phyloP scores from a whole-genome alignment of 1,284 basidiomycete species.

The Ceratobasidium sp. region DNA sequence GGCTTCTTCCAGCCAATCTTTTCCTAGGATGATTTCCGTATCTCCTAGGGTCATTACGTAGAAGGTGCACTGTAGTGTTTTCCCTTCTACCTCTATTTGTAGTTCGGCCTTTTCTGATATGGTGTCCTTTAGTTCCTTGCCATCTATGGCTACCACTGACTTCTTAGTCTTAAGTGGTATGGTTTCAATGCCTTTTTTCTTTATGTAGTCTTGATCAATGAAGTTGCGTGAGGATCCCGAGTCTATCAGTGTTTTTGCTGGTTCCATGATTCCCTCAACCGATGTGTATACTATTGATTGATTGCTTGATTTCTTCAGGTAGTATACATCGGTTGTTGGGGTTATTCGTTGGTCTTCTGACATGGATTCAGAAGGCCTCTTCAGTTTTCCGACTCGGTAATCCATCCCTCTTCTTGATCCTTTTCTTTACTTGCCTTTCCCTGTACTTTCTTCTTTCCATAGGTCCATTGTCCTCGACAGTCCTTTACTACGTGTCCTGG shows the following conservation, averaged over 20 bases:
- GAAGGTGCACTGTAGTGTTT: neutral
- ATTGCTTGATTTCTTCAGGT: constrained; percentile 5
- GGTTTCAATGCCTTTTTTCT: neutral
- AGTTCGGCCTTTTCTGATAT: neutral
- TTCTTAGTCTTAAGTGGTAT: neutral
- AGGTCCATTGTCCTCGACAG: neutral
- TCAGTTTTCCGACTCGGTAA: constrained; percentile 10
- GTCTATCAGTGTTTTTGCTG: constrained; percentile 23
- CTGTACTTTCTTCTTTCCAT: neutral
- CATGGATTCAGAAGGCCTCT: constrained; percentile 4
- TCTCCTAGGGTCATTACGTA: constrained; percentile 17
- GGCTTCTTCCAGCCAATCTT: constrained; percentile 20
- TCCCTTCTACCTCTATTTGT: neutral
- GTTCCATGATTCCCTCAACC: constrained; percentile 21
- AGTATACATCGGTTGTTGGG: constrained; percentile 2
- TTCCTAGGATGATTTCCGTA: constrained; percentile 5
- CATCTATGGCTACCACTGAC: neutral
- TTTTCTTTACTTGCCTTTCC: neutral
- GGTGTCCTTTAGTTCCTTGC: neutral
- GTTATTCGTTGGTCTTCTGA: neutral
- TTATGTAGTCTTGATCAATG: neutral
- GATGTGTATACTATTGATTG: constrained; percentile 10
- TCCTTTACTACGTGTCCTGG: neutral
- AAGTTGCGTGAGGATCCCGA: constrained; percentile 28
- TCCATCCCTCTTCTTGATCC: neutral